Conservation (phyloP, 371 early-diverging fungal species). For the Mortierella sp. region DNA sequence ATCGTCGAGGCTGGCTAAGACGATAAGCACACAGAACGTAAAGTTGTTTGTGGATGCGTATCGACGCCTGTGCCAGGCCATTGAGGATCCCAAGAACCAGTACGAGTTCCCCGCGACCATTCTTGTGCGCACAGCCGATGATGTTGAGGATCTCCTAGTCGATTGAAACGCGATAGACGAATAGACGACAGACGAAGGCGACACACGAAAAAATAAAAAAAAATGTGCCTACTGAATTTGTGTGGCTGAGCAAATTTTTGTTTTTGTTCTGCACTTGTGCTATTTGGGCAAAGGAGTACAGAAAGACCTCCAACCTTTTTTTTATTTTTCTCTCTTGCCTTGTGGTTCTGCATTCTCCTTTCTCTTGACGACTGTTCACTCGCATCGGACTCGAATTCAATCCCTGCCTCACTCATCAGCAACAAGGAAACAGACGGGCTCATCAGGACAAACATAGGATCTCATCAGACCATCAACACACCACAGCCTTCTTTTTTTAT, state of each 20-base stretch:
- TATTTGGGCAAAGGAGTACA: too few species aligned
- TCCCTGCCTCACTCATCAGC: not conserved
- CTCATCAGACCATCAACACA: constrained; percentile 9
- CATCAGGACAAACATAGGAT: not conserved
- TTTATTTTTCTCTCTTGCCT: not conserved
- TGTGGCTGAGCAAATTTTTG: constrained; percentile 10
- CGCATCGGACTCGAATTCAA: not conserved
- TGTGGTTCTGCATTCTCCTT: not conserved
- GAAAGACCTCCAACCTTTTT: not conserved
- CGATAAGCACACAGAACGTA: constrained; percentile 45
- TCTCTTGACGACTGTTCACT: not conserved
- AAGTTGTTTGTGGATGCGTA: constrained; percentile 75
- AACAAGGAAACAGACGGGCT: not conserved
- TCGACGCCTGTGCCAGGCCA: constrained; percentile 66
- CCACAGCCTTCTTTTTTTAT: not conserved
- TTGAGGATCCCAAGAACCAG: constrained; percentile 73
- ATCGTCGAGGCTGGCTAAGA: constrained; percentile 53
- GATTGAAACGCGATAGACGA: constrained; percentile 17
- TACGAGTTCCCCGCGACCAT: constrained; percentile 77
- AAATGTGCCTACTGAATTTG: not conserved
- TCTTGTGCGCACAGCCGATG: constrained; percentile 77
- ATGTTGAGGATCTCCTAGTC: constrained; percentile 72
- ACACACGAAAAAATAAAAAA: not conserved
- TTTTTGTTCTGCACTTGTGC: not conserved
- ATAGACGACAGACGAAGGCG: too few species aligned